Evolutionary conservation across 257 asterid genomes (phyloP).

Genomic region (Solanum sitiens): DNA sequence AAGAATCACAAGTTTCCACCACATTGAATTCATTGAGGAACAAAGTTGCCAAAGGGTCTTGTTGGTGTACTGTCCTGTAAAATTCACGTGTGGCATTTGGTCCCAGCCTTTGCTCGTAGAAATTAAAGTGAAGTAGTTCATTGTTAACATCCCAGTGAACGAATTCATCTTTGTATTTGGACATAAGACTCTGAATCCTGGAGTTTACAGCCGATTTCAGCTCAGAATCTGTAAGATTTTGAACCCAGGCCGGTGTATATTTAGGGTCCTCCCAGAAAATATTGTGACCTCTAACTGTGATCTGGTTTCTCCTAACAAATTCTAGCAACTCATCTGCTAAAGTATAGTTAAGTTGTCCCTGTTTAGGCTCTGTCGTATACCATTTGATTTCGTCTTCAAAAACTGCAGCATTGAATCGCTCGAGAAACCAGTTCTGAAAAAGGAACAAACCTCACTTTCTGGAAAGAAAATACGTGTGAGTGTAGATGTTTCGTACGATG

Average conservation of each 20-base stretch:
- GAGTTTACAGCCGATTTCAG: conserved; percentile 21
- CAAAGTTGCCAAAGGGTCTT: conserved; percentile 36
- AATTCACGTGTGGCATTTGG: conserved; percentile 31
- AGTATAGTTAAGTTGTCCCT: conserved; percentile 24
- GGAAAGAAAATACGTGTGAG: neutral
- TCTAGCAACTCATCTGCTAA: conserved; percentile 29
- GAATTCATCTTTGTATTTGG: conserved; percentile 26
- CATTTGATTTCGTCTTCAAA: conserved; percentile 42
- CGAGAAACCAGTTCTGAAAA: conserved; percentile 28
- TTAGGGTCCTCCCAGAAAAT: conserved; percentile 35
- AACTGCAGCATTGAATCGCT: conserved; percentile 30
- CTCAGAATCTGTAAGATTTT: conserved; percentile 16
- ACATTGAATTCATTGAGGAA: conserved; percentile 47
- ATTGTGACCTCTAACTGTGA: conserved; percentile 31
- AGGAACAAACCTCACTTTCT: neutral
- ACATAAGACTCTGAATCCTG: conserved; percentile 26
- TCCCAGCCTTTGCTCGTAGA: conserved; percentile 31
- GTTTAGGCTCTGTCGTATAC: conserved; percentile 28
- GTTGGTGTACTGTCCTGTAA: conserved; percentile 19
- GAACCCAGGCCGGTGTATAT: conserved; percentile 30
- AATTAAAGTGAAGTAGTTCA: conserved; percentile 28
- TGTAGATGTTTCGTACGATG: neutral
- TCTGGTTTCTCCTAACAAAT: conserved; percentile 25
- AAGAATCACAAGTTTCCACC: conserved; percentile 33
- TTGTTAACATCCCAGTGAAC: conserved; percentile 45